Conservation (phyloP, 768 basidiomycete species). For the Clathrus columnatus region DNA sequence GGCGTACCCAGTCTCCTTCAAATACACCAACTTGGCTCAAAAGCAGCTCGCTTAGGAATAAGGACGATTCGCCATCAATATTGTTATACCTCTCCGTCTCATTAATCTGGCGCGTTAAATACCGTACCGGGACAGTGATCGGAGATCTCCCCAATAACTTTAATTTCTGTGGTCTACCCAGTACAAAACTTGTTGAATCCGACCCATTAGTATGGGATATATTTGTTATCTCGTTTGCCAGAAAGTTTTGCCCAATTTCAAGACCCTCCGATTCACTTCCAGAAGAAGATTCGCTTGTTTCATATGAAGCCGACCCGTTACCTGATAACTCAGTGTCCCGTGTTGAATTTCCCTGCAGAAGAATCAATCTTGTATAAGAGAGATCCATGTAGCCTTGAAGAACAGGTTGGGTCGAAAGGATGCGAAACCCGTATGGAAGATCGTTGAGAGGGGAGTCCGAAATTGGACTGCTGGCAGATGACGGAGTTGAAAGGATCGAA, state of each 20-base stretch:
- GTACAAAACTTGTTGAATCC: slow-evolving; percentile 6
- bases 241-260: slow-evolving; percentile 68
- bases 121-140: slow-evolving; percentile 12
- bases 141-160: slow-evolving; percentile 11
- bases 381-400: slow-evolving; percentile 54
- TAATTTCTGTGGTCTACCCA: slow-evolving; percentile 12
- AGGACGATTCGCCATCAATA: slow-evolving; percentile 38
- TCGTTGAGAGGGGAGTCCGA: not conserved
- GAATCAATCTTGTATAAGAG: slow-evolving; percentile 44
- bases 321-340: not conserved
- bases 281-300: not conserved
- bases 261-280: slow-evolving; percentile 32
- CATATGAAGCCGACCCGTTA: slow-evolving; percentile 1
- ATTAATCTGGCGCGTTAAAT: slow-evolving; percentile 4
- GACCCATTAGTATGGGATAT: not conserved
- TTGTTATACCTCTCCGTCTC: slow-evolving; percentile 8
- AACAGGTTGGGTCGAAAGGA: slow-evolving; percentile 62
- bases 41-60: slow-evolving; percentile 57
- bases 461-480: not conserved
- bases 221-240: slow-evolving; percentile 39
- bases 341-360: slow-evolving; percentile 17
- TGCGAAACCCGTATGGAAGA: slow-evolving; percentile 26
- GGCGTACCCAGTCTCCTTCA: slow-evolving; percentile 69
- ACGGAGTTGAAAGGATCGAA: slow-evolving; percentile 27
- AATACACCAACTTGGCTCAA: slow-evolving; percentile 58